phyloP scores from a whole-genome alignment of 2,329 filamentous ascomycete species.

The Paracorniculantispora psalliotae region DNA sequence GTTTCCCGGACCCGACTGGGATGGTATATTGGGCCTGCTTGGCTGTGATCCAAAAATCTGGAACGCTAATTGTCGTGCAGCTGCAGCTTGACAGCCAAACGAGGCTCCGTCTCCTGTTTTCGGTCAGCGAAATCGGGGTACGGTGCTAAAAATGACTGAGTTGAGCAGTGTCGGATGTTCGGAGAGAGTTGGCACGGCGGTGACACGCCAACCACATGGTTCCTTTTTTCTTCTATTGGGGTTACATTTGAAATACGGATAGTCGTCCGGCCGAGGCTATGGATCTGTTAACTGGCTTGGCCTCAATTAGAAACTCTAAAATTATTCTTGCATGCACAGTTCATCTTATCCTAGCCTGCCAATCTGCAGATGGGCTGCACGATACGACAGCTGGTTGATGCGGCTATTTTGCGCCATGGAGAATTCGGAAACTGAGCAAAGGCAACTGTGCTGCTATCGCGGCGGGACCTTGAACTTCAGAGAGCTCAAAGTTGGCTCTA shows the following conservation, averaged over 20 bases:
- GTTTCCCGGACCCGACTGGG: neutral
- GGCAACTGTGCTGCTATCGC: no score
- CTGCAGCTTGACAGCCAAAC: no score
- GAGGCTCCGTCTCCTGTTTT: neutral
- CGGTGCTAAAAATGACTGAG: no score
- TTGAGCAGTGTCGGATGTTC: neutral
- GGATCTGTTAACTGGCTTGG: neutral
- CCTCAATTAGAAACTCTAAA: neutral
- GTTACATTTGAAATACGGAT: conserved; percentile 1
- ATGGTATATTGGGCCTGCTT: neutral
- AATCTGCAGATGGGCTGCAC: neutral
- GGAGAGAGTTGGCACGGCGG: neutral
- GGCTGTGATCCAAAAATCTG: neutral
- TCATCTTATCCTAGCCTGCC: no score
- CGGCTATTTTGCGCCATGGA: neutral
- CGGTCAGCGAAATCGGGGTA: neutral
- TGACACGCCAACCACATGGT: neutral
- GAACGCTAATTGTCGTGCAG: neutral
- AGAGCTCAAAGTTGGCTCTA: neutral
- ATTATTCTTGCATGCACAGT: neutral
- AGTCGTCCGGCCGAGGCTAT: neutral
- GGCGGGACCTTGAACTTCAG: neutral
- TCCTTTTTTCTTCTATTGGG: neutral
- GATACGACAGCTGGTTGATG: neutral
- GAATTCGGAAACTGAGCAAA: no score